Base-by-base conservation (phyloP, 768 basidiomycete genomes). In the Tulasnella sp. region DNA sequence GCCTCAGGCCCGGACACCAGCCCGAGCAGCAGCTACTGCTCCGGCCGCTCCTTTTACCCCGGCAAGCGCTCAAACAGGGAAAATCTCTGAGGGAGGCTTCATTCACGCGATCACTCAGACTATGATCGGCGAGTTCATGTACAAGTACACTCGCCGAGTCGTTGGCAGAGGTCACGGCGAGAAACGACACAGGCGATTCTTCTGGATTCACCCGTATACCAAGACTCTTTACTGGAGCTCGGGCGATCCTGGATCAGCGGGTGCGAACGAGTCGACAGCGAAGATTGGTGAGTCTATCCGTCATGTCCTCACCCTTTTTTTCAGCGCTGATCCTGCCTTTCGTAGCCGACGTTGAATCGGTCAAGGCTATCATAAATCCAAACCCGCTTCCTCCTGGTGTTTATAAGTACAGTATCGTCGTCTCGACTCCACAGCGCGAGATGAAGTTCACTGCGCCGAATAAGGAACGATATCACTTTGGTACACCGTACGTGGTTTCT, bases 151-250 rank as follows among this genome's bases (percentile, higher is more conserved):
- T 14, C 89, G 97, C 75, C 90, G 91, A 79, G 86, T 94, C 24
- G 91, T 99, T 83, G 95, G 96, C 34, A 97, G 94, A 85, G 96
- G 95, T 18, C 90, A 96, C 84, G 94, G 94, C 31, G 93, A 95
- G 84, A 92, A 91, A 84, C 88, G 97, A 76, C 98, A 99, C 86
- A 92, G 91, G 85, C 89, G 98, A 48, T 99, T 96, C 91, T 98
- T 99, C 89, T 99, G 98, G 98, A 92, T 99, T n/a, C 97, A 99
- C 85, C 98, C 98, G 27, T 99, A 99, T 84, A 99, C 97, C 56
- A 95, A 95, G 87, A 98, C 96, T 6, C 83, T 99, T 80, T 98
- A 99, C 85, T 99, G 98, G 98, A 95, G 95, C 83, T 92, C 94
- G 24, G 91, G 92, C 14, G 97, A 99, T 86, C 98, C 97, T 74